These are phyloP conservation scores for Salvia miltiorrhiza DNA, from an alignment of 257 asterid species.

Conservation along the genomic window DNA sequence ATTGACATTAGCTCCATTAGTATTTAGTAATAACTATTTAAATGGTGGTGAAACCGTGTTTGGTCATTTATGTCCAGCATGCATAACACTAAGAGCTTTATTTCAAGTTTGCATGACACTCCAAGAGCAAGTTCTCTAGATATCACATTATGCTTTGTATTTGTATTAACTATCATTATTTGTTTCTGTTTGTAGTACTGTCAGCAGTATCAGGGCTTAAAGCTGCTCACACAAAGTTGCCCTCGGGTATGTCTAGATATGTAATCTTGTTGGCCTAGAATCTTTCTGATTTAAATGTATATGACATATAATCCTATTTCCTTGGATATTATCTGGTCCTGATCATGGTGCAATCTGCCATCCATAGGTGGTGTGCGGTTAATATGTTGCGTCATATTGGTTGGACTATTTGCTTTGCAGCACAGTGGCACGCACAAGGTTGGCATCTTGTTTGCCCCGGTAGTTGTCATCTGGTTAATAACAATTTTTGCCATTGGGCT, in stretches of 20 bases:
- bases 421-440: constrained; percentile 91
- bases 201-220: constrained; percentile 59
- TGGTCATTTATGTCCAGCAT: constrained; percentile 6
- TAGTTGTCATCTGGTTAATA: constrained; percentile 81
- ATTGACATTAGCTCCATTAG: constrained; percentile 1
- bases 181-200: constrained; percentile 38
- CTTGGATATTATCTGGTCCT: constrained; percentile 14
- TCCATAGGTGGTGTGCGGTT: constrained; percentile 55
- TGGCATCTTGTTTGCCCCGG: constrained; percentile 88
- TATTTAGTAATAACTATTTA: neutral
- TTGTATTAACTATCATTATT: neutral
- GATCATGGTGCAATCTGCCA: constrained; percentile 15
- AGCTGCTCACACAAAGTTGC: constrained; percentile 34
- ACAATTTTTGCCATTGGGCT: constrained; percentile 68
- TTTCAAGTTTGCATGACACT: neutral
- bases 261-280: constrained; percentile 8
- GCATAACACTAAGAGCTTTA: neutral
- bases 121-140: neutral
- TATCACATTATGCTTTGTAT: constrained; percentile 1
- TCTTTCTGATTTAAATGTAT: neutral
- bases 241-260: constrained; percentile 33
- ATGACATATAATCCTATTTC: neutral
- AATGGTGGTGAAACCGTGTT: constrained; percentile 1
- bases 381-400: constrained; percentile 70
- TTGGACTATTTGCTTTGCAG: constrained; percentile 94